Evolutionary conservation across 345 rosid genomes (phyloP), one percentile per base, ranked within the genome.

Genomic region (Adansonia digitata): DNA sequence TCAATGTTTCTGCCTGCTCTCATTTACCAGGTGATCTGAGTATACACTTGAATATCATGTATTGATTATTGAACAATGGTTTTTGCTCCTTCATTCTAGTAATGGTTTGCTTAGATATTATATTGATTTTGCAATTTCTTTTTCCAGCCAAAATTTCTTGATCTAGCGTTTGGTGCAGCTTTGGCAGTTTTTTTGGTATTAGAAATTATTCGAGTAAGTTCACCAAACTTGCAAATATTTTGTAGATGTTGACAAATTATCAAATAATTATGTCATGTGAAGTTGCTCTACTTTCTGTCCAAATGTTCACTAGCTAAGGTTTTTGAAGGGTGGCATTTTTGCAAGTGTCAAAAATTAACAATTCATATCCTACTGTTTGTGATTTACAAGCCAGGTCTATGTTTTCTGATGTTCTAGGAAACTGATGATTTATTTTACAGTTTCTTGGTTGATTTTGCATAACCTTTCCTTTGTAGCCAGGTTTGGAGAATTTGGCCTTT

Each of bases 131-230:
- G 12, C 78, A 17, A 24, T 64, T 65, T 40, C 66, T 74, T 45
- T 77, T 88, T 60, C 46, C 97, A 93, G 99, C 97, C 97, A 56
- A 84, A 84, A 75, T 92, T 96, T 92, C 97, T 96, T 69, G 90
- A 90, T 85, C 92, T 93, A 43, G 99, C 98, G 74, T 93, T 95
- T 86, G 99, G 98, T 76, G 98, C 84, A 57, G 97, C 99, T 52
- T 82, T 95, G 86, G 91, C 91, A 2, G 89, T 86, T 67, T 95
- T 95, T 77, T 74, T 93, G 86, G 82, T 81, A 24, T 69, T 95
- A 74, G 99, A 95, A 85, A 91, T 93, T 55, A 84, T 95, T 55
- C 88, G 98, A 84, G 99, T 93, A 87, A 89, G 97, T 81, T 18
- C 46, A 43, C 24, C 14, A n/a, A 61, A 29, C 37, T 20, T 72